Base-by-base conservation (phyloP, 768 basidiomycete species). In the Rhizopogon salebrosus region DNA sequence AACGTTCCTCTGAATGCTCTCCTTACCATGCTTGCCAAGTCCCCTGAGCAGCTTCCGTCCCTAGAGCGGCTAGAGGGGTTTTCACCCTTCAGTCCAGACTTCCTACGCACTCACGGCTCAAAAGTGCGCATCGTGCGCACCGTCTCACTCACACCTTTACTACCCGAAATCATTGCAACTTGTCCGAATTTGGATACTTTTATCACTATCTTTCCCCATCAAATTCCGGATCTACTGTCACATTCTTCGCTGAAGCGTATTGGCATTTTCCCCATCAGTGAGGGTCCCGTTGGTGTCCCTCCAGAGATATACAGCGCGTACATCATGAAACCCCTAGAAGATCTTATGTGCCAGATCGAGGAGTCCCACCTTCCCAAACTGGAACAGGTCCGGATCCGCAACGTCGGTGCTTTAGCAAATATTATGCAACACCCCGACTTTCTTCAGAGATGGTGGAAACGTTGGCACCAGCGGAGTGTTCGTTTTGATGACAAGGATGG, bases 141-240 rank as follows among this genome's bases (percentile, higher is more conserved):
- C 3, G 66, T 68, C 40, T 64, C 65, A 1, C 54, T 70, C 59
- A 24, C 64, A 4, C 64, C 65, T 7, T 67, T 78, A 16, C 62
- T 75, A 2, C 60, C 60, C 16, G 66, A 69, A 51, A 68, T 70
- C 11, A 70, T 79, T 9, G 57, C 69, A 36, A 61, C 69, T 26
- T 72, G 75, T 41, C 62, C 72, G n/a, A 73, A 73, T 50, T 72
- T 79, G 37, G 60, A 74, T 1, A 73, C 63, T 4, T 73, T 78
- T 27, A 65, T 76, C 29, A 69, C 67, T 37, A 69, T 68, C 59
- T 78, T 55, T 51, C 68, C 40, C 55, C 71, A 60, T 59, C 69
- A 56, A 60, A 65, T 46, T 57, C 67, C 61, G 48, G 62, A 75
- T 6, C 70, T 71, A 1, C 57, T 62, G 6, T 66, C 63, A n/a